Evolutionary conservation across 2,329 filamentous ascomycete species (phyloP), one percentile per base, ranked within the genome.

Genomic region (Zymoseptoria passerinii): DNA sequence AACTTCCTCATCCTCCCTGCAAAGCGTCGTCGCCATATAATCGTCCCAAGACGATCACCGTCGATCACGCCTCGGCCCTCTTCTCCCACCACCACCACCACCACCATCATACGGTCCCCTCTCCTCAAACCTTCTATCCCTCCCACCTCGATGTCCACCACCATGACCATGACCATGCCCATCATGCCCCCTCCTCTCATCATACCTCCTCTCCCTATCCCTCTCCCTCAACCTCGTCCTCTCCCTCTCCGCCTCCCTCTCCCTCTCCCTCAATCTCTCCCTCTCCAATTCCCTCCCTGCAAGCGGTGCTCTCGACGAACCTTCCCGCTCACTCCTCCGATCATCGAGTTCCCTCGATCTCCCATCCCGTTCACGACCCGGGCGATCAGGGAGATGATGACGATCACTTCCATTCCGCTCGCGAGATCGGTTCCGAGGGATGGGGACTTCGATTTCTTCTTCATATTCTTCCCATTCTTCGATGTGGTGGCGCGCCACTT

Each of bases 381-480:
- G 52, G 27, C 59, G 57, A n/a, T 58, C 53, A 6, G 56, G 44
- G 10, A 29, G 54, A 20, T 49, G 23, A n/a, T 62, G 61, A 6
- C 66, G 61, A 40, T 66, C 64, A n/a, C 13, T 44, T n/a, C 62
- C 59, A 18, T 63, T 63, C 18, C 63, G 58, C 18, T 65, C 65
- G 16, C 62, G 61, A 35, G 54, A 58, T 50, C 50, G 57, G 19
- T 64, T 59, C 28, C 65, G 59, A 2, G 58, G 60, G 9, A 66
- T 66, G 1, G 72, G 69, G 0, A 77, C 71, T 59, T 95, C 90
- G 23, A 91, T 83, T 69, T 95, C 90, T 49, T 89, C 78, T 69
- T 88, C 85, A 67, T 87, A 85, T 69, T 91, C 88, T 64, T 91
- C 88, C 67, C 83, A 90, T 68, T 90, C 87, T 50, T 87, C 82